Base-by-base conservation (phyloP, 2,329 filamentous ascomycete genomes). In the Botryotinia convoluta region DNA sequence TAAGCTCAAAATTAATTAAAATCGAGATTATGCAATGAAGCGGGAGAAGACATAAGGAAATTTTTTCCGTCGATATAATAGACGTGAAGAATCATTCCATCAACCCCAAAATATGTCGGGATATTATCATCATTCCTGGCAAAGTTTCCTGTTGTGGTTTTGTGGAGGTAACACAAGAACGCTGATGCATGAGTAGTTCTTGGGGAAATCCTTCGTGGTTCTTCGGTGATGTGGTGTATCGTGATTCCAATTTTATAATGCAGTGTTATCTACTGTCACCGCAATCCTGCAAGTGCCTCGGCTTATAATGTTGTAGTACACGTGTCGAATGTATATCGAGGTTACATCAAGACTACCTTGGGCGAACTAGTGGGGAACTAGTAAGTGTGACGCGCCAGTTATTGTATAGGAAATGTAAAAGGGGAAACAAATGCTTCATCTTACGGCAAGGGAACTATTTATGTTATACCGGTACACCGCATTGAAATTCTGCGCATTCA, bases 331-430 rank as follows among this genome's bases (percentile, higher is more conserved):
- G 1, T 12, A 16, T 29, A 12, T 44, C 26, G n/a, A 32, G 2
- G 37, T 29, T 20, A 18, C 37, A 6, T 29, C 16, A 42, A 6
- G 26, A 42, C 6, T 63, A 20, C 5, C 5, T 63, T 20, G 2
- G n/a, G 18, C 8, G n/a, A n/a, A 63, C 26, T 10, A 3, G 59
- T n/a, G 61, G 61, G 16, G 37, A 14, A 2, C 16, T 4, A 39
- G n/a, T 16, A n/a, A 1, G 22, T 32, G 26, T 44, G 61, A 4
- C 2, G n/a, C 1, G n/a, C 7, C 0, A 16, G n/a, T 29, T 18
- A 1, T 29, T 57, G 26, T 8, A 14, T 9, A 29, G n/a, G n/a
- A 29, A 1, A 2, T 57, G 14, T 9, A 57, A 57, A 29, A 9
- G 6, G 14, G n/a, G n/a, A 18, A 2, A 16, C 10, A 1, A 3